Evolutionary conservation across 116 monocot species (phyloP).

Genomic region (Trichopus zeylanicus): DNA sequence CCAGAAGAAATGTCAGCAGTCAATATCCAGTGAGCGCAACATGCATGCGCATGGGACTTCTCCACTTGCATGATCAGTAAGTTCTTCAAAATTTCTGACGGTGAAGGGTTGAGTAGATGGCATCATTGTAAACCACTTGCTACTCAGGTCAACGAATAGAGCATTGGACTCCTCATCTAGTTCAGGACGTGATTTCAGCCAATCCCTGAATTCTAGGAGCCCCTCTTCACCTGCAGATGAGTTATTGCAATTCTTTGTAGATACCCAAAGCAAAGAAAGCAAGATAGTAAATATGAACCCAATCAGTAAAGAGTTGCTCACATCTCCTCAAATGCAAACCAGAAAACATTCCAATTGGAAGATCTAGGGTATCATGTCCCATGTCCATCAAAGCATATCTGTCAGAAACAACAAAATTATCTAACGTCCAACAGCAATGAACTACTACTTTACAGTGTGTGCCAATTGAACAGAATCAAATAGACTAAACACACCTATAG

Average conservation of each 20-base stretch:
- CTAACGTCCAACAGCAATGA: no score
- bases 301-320: slow-evolving; percentile 4
- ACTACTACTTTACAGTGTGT: no score
- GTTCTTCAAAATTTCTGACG: slow-evolving; percentile 35
- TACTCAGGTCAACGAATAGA: slow-evolving; percentile 45
- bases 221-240: slow-evolving; percentile 46
- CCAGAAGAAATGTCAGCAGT: neutral
- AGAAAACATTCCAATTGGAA: slow-evolving; percentile 61
- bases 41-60: neutral
- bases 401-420: no score
- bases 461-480: no score
- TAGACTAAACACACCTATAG: slow-evolving; percentile 40
- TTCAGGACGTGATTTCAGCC: slow-evolving; percentile 10
- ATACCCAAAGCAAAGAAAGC: neutral
- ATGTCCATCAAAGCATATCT: slow-evolving; percentile 77
- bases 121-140: slow-evolving; percentile 69
- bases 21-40: no score
- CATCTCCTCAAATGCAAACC: slow-evolving; percentile 56
- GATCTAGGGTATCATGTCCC: slow-evolving; percentile 39
- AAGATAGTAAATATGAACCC: neutral
- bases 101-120: slow-evolving; percentile 53
- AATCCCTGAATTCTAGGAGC: slow-evolving; percentile 31
- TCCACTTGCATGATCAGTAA: slow-evolving; percentile 53
- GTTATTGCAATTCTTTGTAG: neutral
- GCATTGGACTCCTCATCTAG: slow-evolving; percentile 3